Evolutionary conservation across 306 rosid genomes (phyloP), one percentile per base, ranked within the genome.

Genomic region (Sphenostylis stenocarpa): DNA sequence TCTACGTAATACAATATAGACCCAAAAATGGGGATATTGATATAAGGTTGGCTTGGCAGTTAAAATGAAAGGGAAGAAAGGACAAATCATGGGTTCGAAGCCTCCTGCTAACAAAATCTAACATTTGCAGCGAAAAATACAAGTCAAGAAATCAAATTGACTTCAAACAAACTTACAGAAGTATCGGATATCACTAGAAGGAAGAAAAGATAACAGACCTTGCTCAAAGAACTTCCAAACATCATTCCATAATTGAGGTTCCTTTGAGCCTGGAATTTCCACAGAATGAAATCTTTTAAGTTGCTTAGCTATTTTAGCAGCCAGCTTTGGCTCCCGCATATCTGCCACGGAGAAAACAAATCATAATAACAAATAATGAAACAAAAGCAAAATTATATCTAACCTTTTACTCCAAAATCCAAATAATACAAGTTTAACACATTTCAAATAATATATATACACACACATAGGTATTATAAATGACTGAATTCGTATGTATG

Each of bases 231-330:
- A 92, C 81, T 88, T 95, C 85, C 69, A 67, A 69, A 89, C 67
- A 85, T 95, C 99, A 24, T 66, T 88, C 99, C 99, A 95, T 68
- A 95, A 74, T 66, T 90, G 97, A 67, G 99, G 96, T 80, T 95
- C 99, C 83, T 86, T 90, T 72, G 94, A 87, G 56, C 93, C 93
- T 45, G 97, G 97, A 84, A 95, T 77, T 75, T 88, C 93, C 76
- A 95, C 81, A 77, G 88, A 82, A 81, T 95, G 99, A 77, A 95
- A 95, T 79, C 81, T 83, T 57, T 45, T 68, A 19, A 95, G 76
- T 57, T 95, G 79, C 81, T 84, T 90, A 41, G 99, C 99, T 68
- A 92, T 88, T 84, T 84, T 90, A 53, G 96, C 89, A 68, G 87
- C 92, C 72, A 89, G 76, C 82, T 90, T 90, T 72, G 96, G 92